Evolutionary conservation across 2,329 filamentous ascomycete species (phyloP).

Genomic region (Ceratocystis papillata): DNA sequence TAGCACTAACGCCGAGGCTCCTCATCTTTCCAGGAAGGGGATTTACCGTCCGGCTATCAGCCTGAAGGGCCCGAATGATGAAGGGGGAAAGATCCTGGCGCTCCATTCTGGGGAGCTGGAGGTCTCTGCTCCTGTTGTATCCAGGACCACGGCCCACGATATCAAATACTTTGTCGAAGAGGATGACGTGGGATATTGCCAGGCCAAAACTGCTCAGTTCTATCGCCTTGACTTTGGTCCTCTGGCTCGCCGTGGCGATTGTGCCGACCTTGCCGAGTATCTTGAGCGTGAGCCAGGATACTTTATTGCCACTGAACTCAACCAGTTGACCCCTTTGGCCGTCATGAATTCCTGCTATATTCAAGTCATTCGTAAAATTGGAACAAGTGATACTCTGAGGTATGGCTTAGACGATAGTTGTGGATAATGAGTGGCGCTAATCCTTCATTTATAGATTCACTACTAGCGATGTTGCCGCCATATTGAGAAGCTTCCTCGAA

Average conservation of each 20-base stretch:
- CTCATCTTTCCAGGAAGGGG: not conserved
- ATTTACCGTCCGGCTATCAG: not conserved
- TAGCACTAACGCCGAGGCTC: not conserved
- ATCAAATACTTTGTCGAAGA: slow-evolving; percentile 12
- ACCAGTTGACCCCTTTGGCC: slow-evolving; percentile 15
- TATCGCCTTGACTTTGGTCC: slow-evolving; percentile 19
- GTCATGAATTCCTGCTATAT: slow-evolving; percentile 15
- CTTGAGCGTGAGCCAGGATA: slow-evolving; percentile 15
- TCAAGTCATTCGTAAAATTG: slow-evolving; percentile 14
- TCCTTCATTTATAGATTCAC: slow-evolving; percentile 8
- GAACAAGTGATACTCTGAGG: slow-evolving; percentile 6
- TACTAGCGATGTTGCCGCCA: slow-evolving; percentile 4
- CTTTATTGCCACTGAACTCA: slow-evolving; percentile 14
- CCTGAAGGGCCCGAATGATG: not conserved
- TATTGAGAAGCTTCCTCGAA: slow-evolving; percentile 8
- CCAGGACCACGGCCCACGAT: not conserved
- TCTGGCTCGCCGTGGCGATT: slow-evolving; percentile 1
- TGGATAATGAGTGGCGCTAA: not conserved
- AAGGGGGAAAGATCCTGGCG: not conserved
- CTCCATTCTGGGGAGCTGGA: not conserved
- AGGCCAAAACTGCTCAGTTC: not conserved
- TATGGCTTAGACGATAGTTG: not conserved
- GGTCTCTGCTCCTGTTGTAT: not conserved
- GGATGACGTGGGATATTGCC: not conserved
- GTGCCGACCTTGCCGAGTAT: slow-evolving; percentile 2